These are phyloP conservation scores for Ogataea ramenticola DNA, from an alignment of 805 yeast species.

Conservation along the genomic window DNA sequence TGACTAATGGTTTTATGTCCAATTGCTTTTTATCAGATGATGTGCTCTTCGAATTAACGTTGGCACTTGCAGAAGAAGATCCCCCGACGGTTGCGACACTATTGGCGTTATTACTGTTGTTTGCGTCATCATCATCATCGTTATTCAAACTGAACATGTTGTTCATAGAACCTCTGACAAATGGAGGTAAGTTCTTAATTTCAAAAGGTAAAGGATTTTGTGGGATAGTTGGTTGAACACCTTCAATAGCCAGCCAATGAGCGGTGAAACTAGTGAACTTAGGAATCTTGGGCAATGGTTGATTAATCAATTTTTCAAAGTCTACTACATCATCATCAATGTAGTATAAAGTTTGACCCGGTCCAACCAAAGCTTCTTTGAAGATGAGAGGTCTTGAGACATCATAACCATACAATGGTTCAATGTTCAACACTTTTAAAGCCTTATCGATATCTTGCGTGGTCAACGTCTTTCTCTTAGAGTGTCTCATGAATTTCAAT, in stretches of 20 bases:
- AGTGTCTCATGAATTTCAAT: conserved; percentile 89
- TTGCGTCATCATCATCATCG: conserved; percentile 26
- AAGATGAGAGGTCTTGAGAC: conserved; percentile 63
- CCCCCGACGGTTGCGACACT: no score
- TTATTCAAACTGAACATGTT: conserved; percentile 49
- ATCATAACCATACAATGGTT: conserved; percentile 89
- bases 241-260: conserved; percentile 97
- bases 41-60: no score
- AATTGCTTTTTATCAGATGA: conserved; percentile 34
- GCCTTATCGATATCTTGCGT: conserved; percentile 81
- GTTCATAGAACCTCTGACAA: conserved; percentile 76
- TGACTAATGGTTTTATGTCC: conserved; percentile 81
- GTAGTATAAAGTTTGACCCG: conserved; percentile 90
- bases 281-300: conserved; percentile 93
- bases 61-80: no score
- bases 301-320: conserved; percentile 86
- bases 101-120: neutral
- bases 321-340: conserved; percentile 90
- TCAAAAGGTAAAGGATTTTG: conserved; percentile 88
- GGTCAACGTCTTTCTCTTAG: conserved; percentile 73
- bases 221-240: conserved; percentile 95
- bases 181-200: conserved; percentile 69
- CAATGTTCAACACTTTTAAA: conserved; percentile 78
- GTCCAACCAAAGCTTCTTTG: conserved; percentile 81
- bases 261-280: conserved; percentile 89